Evolutionary conservation across 2,329 filamentous ascomycete genomes (phyloP).

Genomic region (Trichoderma aggressivum): DNA sequence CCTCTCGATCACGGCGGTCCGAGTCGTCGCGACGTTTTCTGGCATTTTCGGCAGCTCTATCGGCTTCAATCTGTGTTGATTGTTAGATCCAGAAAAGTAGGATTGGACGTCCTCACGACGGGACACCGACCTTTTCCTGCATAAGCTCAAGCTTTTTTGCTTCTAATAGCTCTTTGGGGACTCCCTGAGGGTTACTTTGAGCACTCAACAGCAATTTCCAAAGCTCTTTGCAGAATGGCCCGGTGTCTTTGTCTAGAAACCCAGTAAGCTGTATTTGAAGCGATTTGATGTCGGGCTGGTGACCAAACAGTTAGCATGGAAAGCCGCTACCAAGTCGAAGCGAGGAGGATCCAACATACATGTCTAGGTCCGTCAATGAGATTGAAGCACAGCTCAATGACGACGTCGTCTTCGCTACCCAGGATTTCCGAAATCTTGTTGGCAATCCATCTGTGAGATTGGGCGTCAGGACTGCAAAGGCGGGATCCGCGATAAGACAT

Average conservation of each 20-base stretch:
- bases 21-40: conserved; percentile 69
- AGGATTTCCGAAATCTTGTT: conserved; percentile 82
- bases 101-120: not conserved
- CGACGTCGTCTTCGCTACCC: conserved; percentile 91
- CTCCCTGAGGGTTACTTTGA: conserved; percentile 81
- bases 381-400: conserved; percentile 78
- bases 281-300: conserved; percentile 88
- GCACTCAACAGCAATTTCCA: conserved; percentile 92
- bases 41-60: conserved; percentile 73
- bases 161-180: conserved; percentile 90
- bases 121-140: conserved; percentile 74
- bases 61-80: conserved; percentile 66
- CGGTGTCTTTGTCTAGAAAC: conserved; percentile 89
- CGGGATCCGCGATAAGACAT: not conserved
- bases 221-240: conserved; percentile 85
- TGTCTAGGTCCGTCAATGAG: conserved; percentile 70
- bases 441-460: conserved; percentile 76
- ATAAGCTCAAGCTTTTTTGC: conserved; percentile 94
- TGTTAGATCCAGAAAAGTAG: not conserved
- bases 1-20: conserved; percentile 66
- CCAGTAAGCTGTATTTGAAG: conserved; percentile 93
- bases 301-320: conserved; percentile 22
- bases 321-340: not conserved
- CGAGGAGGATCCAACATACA: conserved; percentile 44
- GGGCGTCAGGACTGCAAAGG: conserved; percentile 17